These are phyloP conservation scores for Trichodelitschia bisporula DNA, from an alignment of 495 filamentous ascomycete species.

Conservation along the genomic window DNA sequence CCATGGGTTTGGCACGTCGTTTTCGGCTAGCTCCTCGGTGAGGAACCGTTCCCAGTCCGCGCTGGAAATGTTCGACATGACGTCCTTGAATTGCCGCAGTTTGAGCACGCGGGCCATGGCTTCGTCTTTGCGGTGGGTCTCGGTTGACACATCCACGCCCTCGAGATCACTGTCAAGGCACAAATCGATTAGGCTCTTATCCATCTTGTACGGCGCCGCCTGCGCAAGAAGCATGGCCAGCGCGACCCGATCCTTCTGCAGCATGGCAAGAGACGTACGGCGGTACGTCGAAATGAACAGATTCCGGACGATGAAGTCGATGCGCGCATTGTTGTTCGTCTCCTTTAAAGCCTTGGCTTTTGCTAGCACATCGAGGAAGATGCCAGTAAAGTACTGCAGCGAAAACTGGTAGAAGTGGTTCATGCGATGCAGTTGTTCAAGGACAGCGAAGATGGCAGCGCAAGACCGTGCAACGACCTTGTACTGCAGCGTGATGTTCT, in stretches of 20 bases:
- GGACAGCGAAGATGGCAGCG: constrained; percentile 85
- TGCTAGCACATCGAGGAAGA: constrained; percentile 81
- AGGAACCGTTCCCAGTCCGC: constrained; percentile 61
- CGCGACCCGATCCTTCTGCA: constrained; percentile 86
- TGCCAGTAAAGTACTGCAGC: constrained; percentile 89
- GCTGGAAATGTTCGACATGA: constrained; percentile 31
- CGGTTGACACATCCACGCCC: constrained; percentile 53
- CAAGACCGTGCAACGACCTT: constrained; percentile 78
- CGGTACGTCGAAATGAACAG: constrained; percentile 83
- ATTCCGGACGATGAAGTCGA: constrained; percentile 69
- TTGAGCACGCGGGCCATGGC: constrained; percentile 41
- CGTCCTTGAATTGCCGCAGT: constrained; percentile 49
- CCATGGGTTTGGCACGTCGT: constrained; percentile 59
- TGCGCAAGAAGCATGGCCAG: constrained; percentile 92
- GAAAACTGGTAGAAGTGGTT: constrained; percentile 99
- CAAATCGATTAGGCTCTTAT: constrained; percentile 61
- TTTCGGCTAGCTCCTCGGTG: constrained; percentile 67
- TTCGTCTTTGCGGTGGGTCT: constrained; percentile 35
- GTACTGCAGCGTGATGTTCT: constrained; percentile 82
- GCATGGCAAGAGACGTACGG: constrained; percentile 69
- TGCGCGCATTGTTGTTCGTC: constrained; percentile 47
- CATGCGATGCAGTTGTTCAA: constrained; percentile 92
- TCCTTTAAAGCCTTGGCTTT: constrained; percentile 51
- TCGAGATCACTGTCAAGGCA: constrained; percentile 59
- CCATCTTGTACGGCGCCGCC: constrained; percentile 82